Base-by-base conservation (phyloP, 2,329 filamentous ascomycete genomes). In the Xylariaceae sp. region DNA sequence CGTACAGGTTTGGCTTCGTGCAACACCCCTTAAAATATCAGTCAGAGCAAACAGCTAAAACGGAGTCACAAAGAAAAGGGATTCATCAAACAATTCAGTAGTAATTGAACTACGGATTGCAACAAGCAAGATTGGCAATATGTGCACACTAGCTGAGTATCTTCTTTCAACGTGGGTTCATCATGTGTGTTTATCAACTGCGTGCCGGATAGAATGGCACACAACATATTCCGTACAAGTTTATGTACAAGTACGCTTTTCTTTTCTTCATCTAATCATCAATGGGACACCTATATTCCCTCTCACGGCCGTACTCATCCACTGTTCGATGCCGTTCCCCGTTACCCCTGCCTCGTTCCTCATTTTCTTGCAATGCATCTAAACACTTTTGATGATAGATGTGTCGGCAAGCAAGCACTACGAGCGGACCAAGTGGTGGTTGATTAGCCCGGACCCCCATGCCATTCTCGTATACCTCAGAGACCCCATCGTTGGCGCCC, bases 331-430 rank as follows among this genome's bases (percentile, higher is more conserved):
- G 67, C 62, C 68, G 69, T 66, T 71, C 77, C 68, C 72, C 80
- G 58, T 78, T 77, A 30, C 23, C 23, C 23, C 23, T 4, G 23
- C 23, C 23, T 30, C 23, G 23, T 62, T 81, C 77, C 39, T 79
- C 23, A 30, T 30, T 30, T 30, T 30, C 80, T 66, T 84, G 83
- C 65, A 88, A 72, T 60, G 83, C 80, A 70, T 93, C 89, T 45
- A 89, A 75, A 69, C 87, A 92, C 30, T 76, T 78, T 70, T 85
- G 80, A 74, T 90, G 87, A 67, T 88, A 89, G 15, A 88, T 83
- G 72, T 90, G 87, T 57, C 87, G 79, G 71, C 87, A 90, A 18
- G 86, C 87, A 67, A 90, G 75, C 53, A 90, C 81, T 8, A 89
- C 84, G 55, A 90, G 71, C 49, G 85, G 80, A 7, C 85, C 88